Evolutionary conservation across 2,329 filamentous ascomycete genomes (phyloP), one percentile per base, ranked within the genome.

Genomic region (Phialophora expanda): DNA sequence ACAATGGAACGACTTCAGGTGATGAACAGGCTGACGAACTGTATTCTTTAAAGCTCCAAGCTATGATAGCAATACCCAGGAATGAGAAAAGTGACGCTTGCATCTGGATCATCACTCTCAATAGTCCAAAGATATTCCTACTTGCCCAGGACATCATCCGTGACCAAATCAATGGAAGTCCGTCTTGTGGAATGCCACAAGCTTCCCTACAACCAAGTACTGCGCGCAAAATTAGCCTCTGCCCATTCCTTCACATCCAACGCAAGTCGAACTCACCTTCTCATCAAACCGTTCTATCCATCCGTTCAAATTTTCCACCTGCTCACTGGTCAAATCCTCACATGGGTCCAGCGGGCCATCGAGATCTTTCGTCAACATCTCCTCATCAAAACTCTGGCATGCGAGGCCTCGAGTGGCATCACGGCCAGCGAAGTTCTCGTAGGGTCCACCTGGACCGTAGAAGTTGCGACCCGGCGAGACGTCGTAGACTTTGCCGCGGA

Each of bases 261-360:
- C 11, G 22, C 28, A 9, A 48, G 26, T 4, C 32, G 38, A 22
- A 61, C 69, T 65, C 61, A 73, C 71, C 71, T 99, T 98, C 79
- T 94, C 91, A 67, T 85, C 81, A 78, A 99, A 99, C 71, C 93
- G 85, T 81, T 96, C 92, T 82, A 97, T 93, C 95, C 95, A 99
- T 1, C 91, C 92, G 73, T 85, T 84, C 78, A 97, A 81, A 57
- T 93, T 91, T 77, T 96, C 93, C 79, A 90, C 80, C 83, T 96
- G 89, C 65, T 94, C 92, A 0, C 76, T 78, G 5, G 87, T 87
- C 67, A 98, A 78, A 64, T 89, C 91, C 59, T 87, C 84, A 51
- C 97, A 82, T 61, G 84, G 87, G 76, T 97, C 93, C 69, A 97
- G 81, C 53, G 92, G 92, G 0, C 87, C 94, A 64, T 95, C 87